phyloP scores from a whole-genome alignment of 768 basidiomycete species.

The Heimioporus sp. region DNA sequence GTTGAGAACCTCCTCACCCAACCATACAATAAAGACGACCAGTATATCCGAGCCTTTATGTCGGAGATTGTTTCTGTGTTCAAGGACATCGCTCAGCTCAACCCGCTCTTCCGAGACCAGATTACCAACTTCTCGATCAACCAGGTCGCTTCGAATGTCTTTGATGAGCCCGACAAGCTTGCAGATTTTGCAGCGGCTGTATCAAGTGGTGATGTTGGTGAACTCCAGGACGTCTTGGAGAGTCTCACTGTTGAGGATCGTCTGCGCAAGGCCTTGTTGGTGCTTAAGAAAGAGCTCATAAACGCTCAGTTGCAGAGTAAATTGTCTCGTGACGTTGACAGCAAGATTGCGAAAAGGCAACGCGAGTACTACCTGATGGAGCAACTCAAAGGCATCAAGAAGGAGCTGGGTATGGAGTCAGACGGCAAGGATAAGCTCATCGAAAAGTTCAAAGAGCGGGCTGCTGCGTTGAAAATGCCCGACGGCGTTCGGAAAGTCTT shows the following conservation, averaged over 20 bases:
- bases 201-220: conserved; percentile 86
- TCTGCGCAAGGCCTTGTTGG: conserved; percentile 83
- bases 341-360: conserved; percentile 92
- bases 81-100: conserved; percentile 97
- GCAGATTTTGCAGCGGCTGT: conserved; percentile 98
- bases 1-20: conserved; percentile 80
- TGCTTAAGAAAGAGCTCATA: conserved; percentile 97
- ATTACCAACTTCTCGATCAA: conserved; percentile 95
- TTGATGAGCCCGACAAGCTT: conserved; percentile 95
- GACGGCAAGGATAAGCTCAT: conserved; percentile 95
- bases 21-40: conserved; percentile 89
- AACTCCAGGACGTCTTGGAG: conserved; percentile 93
- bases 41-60: conserved; percentile 94
- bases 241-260: conserved; percentile 83
- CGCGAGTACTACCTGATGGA: conserved; percentile 97
- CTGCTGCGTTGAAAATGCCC: conserved; percentile 81
- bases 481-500: conserved; percentile 89
- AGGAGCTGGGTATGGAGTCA: conserved; percentile 92
- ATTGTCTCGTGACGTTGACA: conserved; percentile 89
- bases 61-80: conserved; percentile 95
- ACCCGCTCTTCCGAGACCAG: conserved; percentile 97
- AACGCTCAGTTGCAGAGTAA: conserved; percentile 95
- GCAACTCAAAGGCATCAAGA: conserved; percentile 94
- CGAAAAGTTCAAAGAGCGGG: conserved; percentile 88
- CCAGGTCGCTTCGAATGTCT: conserved; percentile 89